Evolutionary conservation across 202 grass and related monocot genomes (phyloP), one percentile per base, ranked within the genome.

Genomic region (Zoysia matrella): DNA sequence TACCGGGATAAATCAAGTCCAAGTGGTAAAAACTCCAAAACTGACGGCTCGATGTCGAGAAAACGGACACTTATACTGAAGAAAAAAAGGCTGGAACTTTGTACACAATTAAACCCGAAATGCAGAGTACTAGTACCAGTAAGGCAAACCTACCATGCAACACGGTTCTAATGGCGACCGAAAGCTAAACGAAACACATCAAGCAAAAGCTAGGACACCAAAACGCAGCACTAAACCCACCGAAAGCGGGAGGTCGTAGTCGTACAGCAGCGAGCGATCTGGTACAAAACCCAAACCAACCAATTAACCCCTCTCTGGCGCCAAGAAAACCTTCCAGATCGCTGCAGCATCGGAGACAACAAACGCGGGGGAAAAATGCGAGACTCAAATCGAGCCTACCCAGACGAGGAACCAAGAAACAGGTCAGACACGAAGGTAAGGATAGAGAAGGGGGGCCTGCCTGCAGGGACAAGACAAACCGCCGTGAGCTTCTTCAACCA

Each of bases 111-210:
- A 77, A 78, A 87, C 49, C 62, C 3, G 50, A 36, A 36, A 66
- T 6, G 3, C 15, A 63, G 75, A 46, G 45, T 52, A 79, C 62
- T 68, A 55, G 7, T 47, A 52, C 4, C 67, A 80, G 39, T 11
- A 79, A 79, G 51, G 66, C 36, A 63, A 60, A 77, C 69, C 47
- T 60, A 52, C 39, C 41, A 84, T 48, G 54, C 76, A 65, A 75
- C 65, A 63, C 72, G 7, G 72, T 70, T 85, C 76, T 36, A 57
- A 1, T 57, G 4, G 13, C 1, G 50, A 81, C 51, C 81, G 74
- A 84, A 80, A 71, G 64, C 63, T n/a, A 51, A 71, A 12, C 10
- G 11, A 5, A 54, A 72, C 39, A 43, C 36, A 6, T 71, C 14
- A 36, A 69, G 60, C 67, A 41, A 2, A 52, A 65, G n/a, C 5